Base-by-base conservation (phyloP, 1,139 yeast species). In the Blastobotrys illinoisensis region DNA sequence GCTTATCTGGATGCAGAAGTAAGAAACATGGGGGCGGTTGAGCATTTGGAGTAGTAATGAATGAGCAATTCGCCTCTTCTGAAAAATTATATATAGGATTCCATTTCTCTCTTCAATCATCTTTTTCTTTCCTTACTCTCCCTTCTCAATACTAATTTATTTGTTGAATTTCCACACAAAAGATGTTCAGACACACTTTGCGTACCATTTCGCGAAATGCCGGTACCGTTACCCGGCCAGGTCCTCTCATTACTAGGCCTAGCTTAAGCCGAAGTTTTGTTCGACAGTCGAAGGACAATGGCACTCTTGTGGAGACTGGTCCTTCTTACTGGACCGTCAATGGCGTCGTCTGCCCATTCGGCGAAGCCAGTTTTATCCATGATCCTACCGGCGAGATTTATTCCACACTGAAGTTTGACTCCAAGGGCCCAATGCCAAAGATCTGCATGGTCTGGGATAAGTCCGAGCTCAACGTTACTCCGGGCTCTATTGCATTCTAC, bases 381-480 rank as follows among this genome's bases (percentile, higher is more conserved):
- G 54, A 52, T 44, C 54, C 54, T 1, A 52, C 54, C 45, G 54
- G 54, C 11, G 51, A 52, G 45, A 28, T 52, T 36, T 52, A 52
- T 43, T 52, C 54, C 14, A 48, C 51, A 3, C 46, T 52, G 26
- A 48, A 36, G 28, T 52, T 52, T 44, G 54, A 52, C 48, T 48
- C 48, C 26, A 52, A 52, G 21, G 54, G 54, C 16, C 54, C 54
- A 2, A 45, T 44, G 46, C 54, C 54, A 19, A 48, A 19, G 26
- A 52, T 52, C 21, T 52, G 54, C 48, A 52, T 52, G 54, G 54
- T 52, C 9, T 52, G 46, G 46, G 54, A 52, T 43, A 52, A 52
- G 46, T 28, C 40, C 3, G 54, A 52, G 43, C 44, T 52, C 23
- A 44, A 52, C 24, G 54, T 52, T 20, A 52, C 48, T 46, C 54